Evolutionary conservation across 2,329 filamentous ascomycete genomes (phyloP), one percentile per base, ranked within the genome.

Genomic region (Fusarium coffeatum): DNA sequence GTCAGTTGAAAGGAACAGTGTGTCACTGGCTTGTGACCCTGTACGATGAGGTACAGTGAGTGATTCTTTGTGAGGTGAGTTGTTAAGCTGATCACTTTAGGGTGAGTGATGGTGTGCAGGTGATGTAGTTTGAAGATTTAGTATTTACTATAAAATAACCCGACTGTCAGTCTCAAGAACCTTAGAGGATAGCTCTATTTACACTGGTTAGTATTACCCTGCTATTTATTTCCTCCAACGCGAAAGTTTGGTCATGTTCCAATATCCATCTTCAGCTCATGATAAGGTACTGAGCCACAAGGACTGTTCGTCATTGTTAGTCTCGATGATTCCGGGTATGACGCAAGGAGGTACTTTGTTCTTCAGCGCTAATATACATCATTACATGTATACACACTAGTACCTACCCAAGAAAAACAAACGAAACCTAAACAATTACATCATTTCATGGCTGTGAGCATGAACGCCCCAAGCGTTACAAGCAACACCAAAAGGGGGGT

Each of bases 11-110:
- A 59, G 47, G 47, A 49, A 55, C 64, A 64, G 69, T 70, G 74
- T 76, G 76, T 72, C 72, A 69, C 74, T 73, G 74, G 76, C 77
- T 76, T 75, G 72, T 75, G 72, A 72, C 72, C 67, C 67, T 68
- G 46, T 37, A 37, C 16, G 32, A 37, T 37, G 16, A 37, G 32
- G 32, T 37, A 37, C 34, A 37, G 9, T 59, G 50, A 49, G 60
- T 58, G 53, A 23, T 22, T 69, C 59, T 50, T 54, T 46, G 42
- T 32, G 41, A 49, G 56, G 34, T 49, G 54, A 45, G 41, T 59
- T 57, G 47, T 63, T 42, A 68, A 50, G 47, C 47, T 51, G 67
- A 67, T 70, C 67, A 70, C 37, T 66, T 40, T 30, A 46, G 48
- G 34, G 46, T 51, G 65, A 45, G 43, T 63, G 51, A 72, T 55